Evolutionary conservation across 2,329 filamentous ascomycete genomes (phyloP).

Genomic region (Paecilomyces niveus): DNA sequence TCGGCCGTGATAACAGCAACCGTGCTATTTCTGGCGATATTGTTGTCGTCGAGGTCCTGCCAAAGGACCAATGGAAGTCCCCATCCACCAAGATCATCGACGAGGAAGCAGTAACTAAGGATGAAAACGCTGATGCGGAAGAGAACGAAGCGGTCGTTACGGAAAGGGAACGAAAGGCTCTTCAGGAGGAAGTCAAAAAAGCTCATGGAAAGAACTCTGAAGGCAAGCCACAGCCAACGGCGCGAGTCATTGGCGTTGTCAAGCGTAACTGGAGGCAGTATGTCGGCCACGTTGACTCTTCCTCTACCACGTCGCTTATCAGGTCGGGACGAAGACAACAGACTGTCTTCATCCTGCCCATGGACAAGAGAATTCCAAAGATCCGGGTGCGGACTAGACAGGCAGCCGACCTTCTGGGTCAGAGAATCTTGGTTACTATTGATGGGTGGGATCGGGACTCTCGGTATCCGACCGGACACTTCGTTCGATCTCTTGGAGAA

Average conservation of each 20-base stretch:
- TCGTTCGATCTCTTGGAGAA: constrained; percentile 86
- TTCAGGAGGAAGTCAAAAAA: constrained; percentile 86
- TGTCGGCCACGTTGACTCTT: constrained; percentile 87
- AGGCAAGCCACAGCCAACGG: constrained; percentile 78
- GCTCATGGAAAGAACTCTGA: constrained; percentile 71
- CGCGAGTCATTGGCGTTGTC: constrained; percentile 81
- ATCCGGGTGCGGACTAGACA: constrained; percentile 89
- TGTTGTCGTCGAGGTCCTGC: constrained; percentile 86
- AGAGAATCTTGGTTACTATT: constrained; percentile 86
- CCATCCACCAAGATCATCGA: constrained; percentile 94
- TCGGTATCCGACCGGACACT: constrained; percentile 85
- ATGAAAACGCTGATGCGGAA: constrained; percentile 87
- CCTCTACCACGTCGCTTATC: constrained; percentile 66
- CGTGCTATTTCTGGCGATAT: constrained; percentile 85
- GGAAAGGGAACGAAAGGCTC: constrained; percentile 73
- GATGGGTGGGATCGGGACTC: constrained; percentile 94
- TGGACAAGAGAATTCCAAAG: constrained; percentile 97
- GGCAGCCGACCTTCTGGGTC: constrained; percentile 78
- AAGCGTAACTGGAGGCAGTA: constrained; percentile 98
- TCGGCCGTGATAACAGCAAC: constrained; percentile 95
- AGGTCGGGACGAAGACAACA: constrained; percentile 79
- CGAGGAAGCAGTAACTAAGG: constrained; percentile 82
- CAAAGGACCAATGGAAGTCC: constrained; percentile 93
- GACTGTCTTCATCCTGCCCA: constrained; percentile 88
- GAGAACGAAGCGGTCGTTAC: constrained; percentile 70